Percentiles rank a stretch among this genome's conserved stretches.
Evolutionary conservation across 495 filamentous ascomycete genomes (phyloP).

Genomic region (Evansstolkia leycettana): DNA sequence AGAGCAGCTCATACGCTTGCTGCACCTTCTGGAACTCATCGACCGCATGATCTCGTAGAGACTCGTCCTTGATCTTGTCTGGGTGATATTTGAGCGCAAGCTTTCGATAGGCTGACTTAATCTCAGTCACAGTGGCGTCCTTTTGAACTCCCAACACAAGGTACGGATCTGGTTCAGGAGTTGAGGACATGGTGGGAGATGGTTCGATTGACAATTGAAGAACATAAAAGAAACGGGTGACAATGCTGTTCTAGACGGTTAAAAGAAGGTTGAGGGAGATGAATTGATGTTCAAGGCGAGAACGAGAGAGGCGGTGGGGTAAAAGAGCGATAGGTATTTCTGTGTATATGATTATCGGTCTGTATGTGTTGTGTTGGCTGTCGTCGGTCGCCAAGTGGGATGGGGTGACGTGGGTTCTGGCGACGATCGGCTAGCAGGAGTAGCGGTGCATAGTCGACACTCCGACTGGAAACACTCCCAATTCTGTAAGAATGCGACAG

Average conservation of each 20-base stretch:
- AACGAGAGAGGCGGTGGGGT: no score
- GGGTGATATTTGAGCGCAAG: conserved; percentile 89
- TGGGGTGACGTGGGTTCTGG: no score
- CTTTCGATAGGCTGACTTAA: conserved; percentile 78
- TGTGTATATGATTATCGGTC: no score
- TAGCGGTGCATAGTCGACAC: no score
- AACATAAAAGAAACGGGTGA: neutral
- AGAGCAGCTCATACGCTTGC: conserved; percentile 83
- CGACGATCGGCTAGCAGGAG: no score
- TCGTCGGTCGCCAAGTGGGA: no score
- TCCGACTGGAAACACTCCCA: no score
- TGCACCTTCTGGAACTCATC: conserved; percentile 90
- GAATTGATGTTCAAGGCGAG: neutral
- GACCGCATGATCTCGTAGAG: conserved; percentile 52
- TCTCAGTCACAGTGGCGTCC: conserved; percentile 58
- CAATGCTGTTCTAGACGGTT: neutral
- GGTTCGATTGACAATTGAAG: neutral
- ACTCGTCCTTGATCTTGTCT: conserved; percentile 79
- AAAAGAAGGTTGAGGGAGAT: neutral
- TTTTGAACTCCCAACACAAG: conserved; percentile 62
- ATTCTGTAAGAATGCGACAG: no score
- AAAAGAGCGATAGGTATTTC: no score
- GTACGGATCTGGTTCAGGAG: conserved; percentile 71
- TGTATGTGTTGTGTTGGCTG: no score
- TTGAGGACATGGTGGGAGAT: no score